These are phyloP conservation scores for Zymoseptoria crescenta DNA, from an alignment of 2,329 filamentous ascomycete species.

Conservation along the genomic window DNA sequence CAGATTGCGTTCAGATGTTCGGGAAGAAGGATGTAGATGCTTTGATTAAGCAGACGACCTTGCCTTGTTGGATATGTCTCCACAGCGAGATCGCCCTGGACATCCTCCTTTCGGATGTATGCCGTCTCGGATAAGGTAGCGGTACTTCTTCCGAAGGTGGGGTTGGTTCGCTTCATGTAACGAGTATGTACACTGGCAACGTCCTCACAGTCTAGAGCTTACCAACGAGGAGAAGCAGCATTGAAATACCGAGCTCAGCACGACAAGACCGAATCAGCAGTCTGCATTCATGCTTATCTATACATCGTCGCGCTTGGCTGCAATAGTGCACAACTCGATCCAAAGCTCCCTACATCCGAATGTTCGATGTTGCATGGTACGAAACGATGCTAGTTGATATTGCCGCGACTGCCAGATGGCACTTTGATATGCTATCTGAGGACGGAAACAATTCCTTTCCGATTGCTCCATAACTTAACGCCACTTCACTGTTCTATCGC, in stretches of 20 bases:
- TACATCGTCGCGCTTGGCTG: not conserved
- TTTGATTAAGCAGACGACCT: not conserved
- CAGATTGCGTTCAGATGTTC: not conserved
- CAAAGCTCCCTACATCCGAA: not conserved
- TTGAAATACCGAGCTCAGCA: not conserved
- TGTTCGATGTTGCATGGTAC: not conserved
- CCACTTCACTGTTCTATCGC: not conserved
- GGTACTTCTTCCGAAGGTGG: not conserved
- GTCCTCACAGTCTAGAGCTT: not conserved
- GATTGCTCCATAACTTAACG: not conserved
- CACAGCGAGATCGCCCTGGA: not conserved
- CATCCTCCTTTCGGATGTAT: not conserved
- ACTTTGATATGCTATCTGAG: not conserved
- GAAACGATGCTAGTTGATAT: not conserved
- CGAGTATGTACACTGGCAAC: not conserved
- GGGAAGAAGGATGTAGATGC: not conserved
- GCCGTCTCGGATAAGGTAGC: not conserved
- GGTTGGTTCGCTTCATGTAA: not conserved
- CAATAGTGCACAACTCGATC: not conserved
- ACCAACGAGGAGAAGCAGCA: not conserved
- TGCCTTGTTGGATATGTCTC: not conserved
- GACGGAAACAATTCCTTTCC: not conserved
- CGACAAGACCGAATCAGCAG: not conserved
- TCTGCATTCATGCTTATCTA: not conserved
- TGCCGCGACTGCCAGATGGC: not conserved